A percentile compares a stretch with the other conserved stretches of the same genome.
These are phyloP conservation scores for Millerago galiae DNA, from an alignment of 805 yeast species.

Conservation along the genomic window DNA sequence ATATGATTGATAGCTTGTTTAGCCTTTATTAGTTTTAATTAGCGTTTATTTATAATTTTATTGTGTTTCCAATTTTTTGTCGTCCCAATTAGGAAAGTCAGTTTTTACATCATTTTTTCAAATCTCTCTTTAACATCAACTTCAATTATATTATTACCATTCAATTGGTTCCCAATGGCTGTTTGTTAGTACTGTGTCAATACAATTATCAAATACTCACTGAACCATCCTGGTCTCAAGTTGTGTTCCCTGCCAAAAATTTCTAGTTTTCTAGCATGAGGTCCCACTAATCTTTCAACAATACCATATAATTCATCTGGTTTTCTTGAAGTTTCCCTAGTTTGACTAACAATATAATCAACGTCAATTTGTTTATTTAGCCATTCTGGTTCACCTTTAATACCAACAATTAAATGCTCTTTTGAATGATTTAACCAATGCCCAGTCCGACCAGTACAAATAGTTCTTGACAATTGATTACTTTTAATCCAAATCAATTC, in stretches of 20 bases:
- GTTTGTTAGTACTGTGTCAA: conserved; percentile 4
- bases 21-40: too few species aligned
- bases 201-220: conserved; percentile 22
- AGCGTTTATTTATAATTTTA: too few species aligned
- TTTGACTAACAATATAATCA: conserved; percentile 72
- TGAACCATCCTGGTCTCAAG: conserved; percentile 85
- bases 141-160: conserved; percentile 53
- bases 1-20: too few species aligned
- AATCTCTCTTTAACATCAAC: conserved; percentile 44
- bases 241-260: conserved; percentile 87
- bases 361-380: conserved; percentile 57
- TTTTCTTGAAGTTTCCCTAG: conserved; percentile 84
- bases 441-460: conserved; percentile 93
- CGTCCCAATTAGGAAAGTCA: conserved; percentile 3
- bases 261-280: conserved; percentile 71
- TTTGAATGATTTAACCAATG: conserved; percentile 96
- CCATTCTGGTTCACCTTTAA: conserved; percentile 79
- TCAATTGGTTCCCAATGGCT: conserved; percentile 73
- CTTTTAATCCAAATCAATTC: conserved; percentile 90
- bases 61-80: background rate
- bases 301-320: conserved; percentile 89
- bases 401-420: conserved; percentile 81
- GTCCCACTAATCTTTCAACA: conserved; percentile 79
- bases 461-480: conserved; percentile 80
- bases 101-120: conserved; percentile 5